These are phyloP conservation scores for Penicillium sp. DNA, from an alignment of 2,329 filamentous ascomycete genomes.

Conservation along the genomic window DNA sequence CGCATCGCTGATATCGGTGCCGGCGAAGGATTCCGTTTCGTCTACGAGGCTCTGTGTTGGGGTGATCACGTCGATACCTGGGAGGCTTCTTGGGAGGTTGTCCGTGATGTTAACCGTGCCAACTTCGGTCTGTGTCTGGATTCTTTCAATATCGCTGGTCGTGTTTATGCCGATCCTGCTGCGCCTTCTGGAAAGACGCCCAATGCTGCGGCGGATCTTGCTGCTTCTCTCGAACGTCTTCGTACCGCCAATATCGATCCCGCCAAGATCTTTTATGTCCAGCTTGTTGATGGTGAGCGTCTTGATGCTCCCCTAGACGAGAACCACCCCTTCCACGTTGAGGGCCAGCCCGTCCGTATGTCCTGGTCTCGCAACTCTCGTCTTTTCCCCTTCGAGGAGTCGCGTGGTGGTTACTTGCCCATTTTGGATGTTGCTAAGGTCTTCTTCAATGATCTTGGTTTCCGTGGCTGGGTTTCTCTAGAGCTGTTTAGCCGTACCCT, in stretches of 20 bases:
- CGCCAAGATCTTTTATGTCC: conserved; percentile 70
- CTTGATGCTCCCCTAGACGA: conserved; percentile 52
- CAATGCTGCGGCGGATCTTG: conserved; percentile 55
- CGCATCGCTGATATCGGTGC: conserved; percentile 68
- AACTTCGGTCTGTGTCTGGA: conserved; percentile 79
- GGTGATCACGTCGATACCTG: conserved; percentile 69
- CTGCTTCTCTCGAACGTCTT: conserved; percentile 56
- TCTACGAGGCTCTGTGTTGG: conserved; percentile 72
- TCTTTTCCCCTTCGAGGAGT: conserved; percentile 63
- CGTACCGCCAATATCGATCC: conserved; percentile 56
- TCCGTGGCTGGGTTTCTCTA: conserved; percentile 26
- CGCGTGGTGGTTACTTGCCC: conserved; percentile 66
- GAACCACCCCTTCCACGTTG: conserved; percentile 55
- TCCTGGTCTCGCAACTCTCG: conserved; percentile 75
- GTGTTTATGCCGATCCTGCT: conserved; percentile 70
- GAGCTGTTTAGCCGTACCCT: conserved; percentile 27
- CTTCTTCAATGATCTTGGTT: conserved; percentile 26
- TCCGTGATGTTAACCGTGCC: conserved; percentile 63
- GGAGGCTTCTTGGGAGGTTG: conserved; percentile 71
- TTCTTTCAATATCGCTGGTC: conserved; percentile 73
- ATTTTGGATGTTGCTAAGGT: conserved; percentile 56
- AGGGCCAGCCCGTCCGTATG: conserved; percentile 64
- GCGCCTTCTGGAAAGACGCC: conserved; percentile 51
- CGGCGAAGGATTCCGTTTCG: conserved; percentile 43
- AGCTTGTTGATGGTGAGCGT: conserved; percentile 71